Percentiles rank a stretch among this genome's conserved stretches.
Evolutionary conservation across 2,329 filamentous ascomycete species (phyloP).

Genomic region (Aspergillus felis): DNA sequence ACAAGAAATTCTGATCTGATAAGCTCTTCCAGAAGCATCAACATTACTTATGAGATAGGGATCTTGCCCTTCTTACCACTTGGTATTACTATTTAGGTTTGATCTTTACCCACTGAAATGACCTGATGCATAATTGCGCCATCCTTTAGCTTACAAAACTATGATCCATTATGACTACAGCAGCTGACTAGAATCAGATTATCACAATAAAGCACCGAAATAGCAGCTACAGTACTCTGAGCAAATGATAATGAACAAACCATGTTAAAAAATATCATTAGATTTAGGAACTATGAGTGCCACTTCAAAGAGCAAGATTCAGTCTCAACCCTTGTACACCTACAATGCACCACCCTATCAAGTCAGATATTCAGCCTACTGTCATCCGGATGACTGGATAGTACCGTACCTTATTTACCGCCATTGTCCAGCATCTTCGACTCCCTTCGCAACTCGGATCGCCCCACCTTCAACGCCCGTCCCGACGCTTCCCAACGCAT

Average conservation of each 20-base stretch:
- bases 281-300: background rate
- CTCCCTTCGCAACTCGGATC: constrained; percentile 49
- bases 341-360: background rate
- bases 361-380: background rate
- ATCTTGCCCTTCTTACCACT: no score
- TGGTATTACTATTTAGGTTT: no score
- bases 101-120: no score
- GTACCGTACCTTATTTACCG: constrained; percentile 8
- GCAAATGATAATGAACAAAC: no score
- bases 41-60: no score
- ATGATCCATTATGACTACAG: no score
- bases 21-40: background rate
- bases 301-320: background rate
- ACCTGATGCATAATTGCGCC: no score
- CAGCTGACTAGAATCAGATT: no score
- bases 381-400: background rate
- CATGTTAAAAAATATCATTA: background rate
- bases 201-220: no score
- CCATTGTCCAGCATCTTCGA: constrained; percentile 58
- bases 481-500: constrained; percentile 52
- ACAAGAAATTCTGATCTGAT: background rate
- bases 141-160: no score
- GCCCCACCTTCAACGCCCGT: constrained; percentile 52
- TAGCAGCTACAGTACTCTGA: no score
- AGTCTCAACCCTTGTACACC: no score